Evolutionary conservation across 805 yeast genomes (phyloP), one percentile per base, ranked within the genome.

Genomic region (Cyberlindnera mycetangii): DNA sequence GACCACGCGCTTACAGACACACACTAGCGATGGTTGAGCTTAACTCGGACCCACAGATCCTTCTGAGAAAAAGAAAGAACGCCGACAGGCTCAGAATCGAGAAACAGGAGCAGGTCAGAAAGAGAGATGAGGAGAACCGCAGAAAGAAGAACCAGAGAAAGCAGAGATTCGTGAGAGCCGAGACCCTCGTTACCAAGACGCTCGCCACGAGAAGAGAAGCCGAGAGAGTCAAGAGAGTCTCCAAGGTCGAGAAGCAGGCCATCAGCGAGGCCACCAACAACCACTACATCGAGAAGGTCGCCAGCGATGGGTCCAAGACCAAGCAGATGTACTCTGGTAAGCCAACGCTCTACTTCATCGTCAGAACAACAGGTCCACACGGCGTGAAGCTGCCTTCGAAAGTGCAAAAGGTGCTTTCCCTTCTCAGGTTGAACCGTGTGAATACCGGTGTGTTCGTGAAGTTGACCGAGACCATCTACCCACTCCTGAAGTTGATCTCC

Each of bases 401-500:
- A 58, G 81, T 84, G 11, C 70, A 66, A 44, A 77, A 79, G 49
- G 71, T 85, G 22, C 72, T 86, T 52, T 56, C 67, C n/a, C 66
- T 83, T 14, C 70, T 86, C 53, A 78, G 89, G 66, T 71, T 86
- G 52, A 69, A 66, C 11, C 76, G 76, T 42, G 61, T 72, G 25
- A 78, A 86, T 64, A 75, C 81, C 24, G 93, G 88, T 57, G 87
- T 85, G 3, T 86, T 86, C 60, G 71, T 85, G 54, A 83, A 81
- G 61, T 67, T 76, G 45, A 83, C 83, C 21, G 64, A 74, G 12
- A 67, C 75, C n/a, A 74, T 82, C 35, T 72, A 68, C 57, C 84
- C 87, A 35, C 71, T 85, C 41, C 68, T 86, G 58, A 83, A 79
- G 60, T 66, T 86, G 50, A 73, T 85, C 43, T 72, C 86, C 17